Evolutionary conservation across 352 stramenopile genomes (phyloP), one percentile per base, ranked within the genome.

Genomic region (Phytophthora pluvialis): DNA sequence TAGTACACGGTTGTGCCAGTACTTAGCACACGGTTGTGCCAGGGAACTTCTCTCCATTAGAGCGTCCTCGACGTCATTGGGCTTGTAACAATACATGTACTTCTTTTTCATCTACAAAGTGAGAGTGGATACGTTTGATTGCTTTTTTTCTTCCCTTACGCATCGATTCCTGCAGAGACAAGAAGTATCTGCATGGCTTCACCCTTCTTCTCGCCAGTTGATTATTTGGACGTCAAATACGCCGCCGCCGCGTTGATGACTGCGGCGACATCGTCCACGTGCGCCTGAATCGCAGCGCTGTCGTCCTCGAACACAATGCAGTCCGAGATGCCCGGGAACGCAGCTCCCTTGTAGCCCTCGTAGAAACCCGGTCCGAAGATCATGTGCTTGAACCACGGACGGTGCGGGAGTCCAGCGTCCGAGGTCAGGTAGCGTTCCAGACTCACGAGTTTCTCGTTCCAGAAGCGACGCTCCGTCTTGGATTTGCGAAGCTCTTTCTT

Each of bases 341-440:
- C 68, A 36, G 64, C 45, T 38, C 77, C 77, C 15, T 71, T 68
- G 65, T 85, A 85, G 21, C 77, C 73, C 25, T 85, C 77, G 49
- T 79, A 85, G 45, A 79, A 85, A 11, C 77, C 77, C 7, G 77
- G 77, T 8, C 73, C 77, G 29, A 85, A 85, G 36, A 82, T 79
- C 46, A 85, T 64, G 60, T 85, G 77, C 40, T 71, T 72, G 48
- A 66, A 85, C 77, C 77, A 85, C 29, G 64, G 60, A 36, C 77
- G 77, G 44, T 86, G 77, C 29, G 72, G 77, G 1, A 86, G 62
- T 13, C 78, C 78, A 9, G 67, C 53, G 4, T 76, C 60, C 54
- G 71, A 64, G 56, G 66, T 25, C 67, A 85, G 47, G 33, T 81
- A 55, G 11, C 77, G 67, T 60, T 85, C 77, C 8, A 82, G 57